These are phyloP conservation scores for Phoma sp. DNA, from an alignment of 2,329 filamentous ascomycete genomes.

Conservation along the genomic window DNA sequence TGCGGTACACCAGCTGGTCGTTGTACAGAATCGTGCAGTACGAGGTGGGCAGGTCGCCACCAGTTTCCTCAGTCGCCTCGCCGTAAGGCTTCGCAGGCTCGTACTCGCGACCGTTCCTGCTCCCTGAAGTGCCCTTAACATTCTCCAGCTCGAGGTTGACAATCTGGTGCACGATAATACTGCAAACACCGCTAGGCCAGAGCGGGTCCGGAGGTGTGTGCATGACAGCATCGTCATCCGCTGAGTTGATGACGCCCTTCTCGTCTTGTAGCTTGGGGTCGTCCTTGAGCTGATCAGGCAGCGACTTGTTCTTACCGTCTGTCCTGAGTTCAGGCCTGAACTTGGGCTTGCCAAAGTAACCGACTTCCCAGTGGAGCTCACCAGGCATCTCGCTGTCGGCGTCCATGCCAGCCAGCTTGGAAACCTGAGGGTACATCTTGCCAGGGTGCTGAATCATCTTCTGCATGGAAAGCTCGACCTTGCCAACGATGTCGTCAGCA, in stretches of 20 bases:
- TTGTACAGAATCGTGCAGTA: conserved; percentile 94
- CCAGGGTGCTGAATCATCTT: conserved; percentile 94
- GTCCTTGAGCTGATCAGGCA: conserved; percentile 76
- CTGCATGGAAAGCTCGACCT: conserved; percentile 90
- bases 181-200: conserved; percentile 90
- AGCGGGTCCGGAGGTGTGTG: conserved; percentile 94
- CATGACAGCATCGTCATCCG: conserved; percentile 81
- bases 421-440: conserved; percentile 89
- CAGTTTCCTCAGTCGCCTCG: conserved; percentile 84
- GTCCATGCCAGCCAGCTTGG: conserved; percentile 81
- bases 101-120: conserved; percentile 82
- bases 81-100: conserved; percentile 86
- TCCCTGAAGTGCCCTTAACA: conserved; percentile 82
- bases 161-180: conserved; percentile 89
- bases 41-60: conserved; percentile 80
- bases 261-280: conserved; percentile 83
- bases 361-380: conserved; percentile 93
- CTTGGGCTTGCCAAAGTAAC: conserved; percentile 90
- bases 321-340: conserved; percentile 85
- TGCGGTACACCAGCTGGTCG: conserved; percentile 89
- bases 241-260: conserved; percentile 76
- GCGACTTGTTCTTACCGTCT: conserved; percentile 79
- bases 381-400: conserved; percentile 89
- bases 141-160: conserved; percentile 93
- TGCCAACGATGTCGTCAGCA: conserved; percentile 93